Base-by-base conservation (phyloP, 2,329 filamentous ascomycete species). In the Venturia carpophila region DNA sequence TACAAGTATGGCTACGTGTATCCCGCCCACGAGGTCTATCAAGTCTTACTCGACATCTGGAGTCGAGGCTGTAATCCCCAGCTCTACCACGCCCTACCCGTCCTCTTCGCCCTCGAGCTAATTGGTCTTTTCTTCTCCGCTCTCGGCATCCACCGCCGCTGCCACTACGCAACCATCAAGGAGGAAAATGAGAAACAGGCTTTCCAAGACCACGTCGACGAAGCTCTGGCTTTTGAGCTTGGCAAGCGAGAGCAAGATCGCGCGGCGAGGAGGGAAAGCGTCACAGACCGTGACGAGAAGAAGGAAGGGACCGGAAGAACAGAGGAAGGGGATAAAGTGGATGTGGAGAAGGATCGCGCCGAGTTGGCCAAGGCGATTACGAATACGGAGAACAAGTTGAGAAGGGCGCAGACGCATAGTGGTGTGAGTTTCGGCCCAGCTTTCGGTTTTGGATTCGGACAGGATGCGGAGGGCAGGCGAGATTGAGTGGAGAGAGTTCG, bases 21-120 rank as follows among this genome's bases (percentile, higher is more conserved):
- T 1, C 79, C 79, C 1, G 75, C 77, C 3, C 73, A 79, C 66
- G 71, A 75, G 41, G 69, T 75, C 15, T 80, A 78, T 67, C 72
- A 77, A 62, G 66, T 77, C 0, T 69, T 80, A 13, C 68, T 78
- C 3, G 73, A 79, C 55, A 77, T 80, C 60, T 81, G 78, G 78
- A 76, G 75, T 0, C 67, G 72, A 5, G 77, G 79, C 0, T 79
- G 76, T 64, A 75, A 78, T 49, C 76, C 76, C 5, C 68, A 73
- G 43, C 71, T 80, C 0, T 69, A 72, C 41, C 75, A 74, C 52
- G 72, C 76, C 0, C 70, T 82, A 9, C 78, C 79, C 0, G 73
- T 80, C 17, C 66, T 80, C 41, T 79, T 80, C 64, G 69, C 72
- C 0, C 79, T 75, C 72, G 76, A 77, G 69, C 27, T 78, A 11